Evolutionary conservation across 768 basidiomycete genomes (phyloP).

Genomic region (Gymnopilus dilepis): DNA sequence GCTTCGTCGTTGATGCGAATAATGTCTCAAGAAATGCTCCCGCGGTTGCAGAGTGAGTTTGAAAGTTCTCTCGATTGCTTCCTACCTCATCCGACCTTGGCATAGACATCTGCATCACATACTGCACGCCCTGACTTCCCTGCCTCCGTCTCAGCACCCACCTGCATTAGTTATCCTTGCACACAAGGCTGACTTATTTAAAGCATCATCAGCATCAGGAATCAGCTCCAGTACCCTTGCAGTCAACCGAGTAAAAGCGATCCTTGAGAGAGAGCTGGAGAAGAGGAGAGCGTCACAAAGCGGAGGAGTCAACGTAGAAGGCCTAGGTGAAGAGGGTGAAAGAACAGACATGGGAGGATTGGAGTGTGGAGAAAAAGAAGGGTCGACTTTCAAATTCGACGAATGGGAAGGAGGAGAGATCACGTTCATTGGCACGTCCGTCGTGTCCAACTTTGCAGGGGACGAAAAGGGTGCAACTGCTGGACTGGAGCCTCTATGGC

Average conservation of each 20-base stretch:
- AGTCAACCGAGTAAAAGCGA: constrained; percentile 70
- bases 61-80: neutral
- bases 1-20: constrained; percentile 82
- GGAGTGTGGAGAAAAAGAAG: constrained; percentile 63
- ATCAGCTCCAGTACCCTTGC: constrained; percentile 51
- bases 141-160: constrained; percentile 69
- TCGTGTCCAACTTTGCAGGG: constrained; percentile 31
- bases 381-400: constrained; percentile 68
- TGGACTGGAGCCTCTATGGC: constrained; percentile 48
- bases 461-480: constrained; percentile 39
- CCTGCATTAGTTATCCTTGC: constrained; percentile 73
- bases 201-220: constrained; percentile 44
- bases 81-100: constrained; percentile 3
- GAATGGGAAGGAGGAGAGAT: constrained; percentile 90
- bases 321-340: constrained; percentile 73
- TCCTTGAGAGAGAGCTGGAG: constrained; percentile 86
- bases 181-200: constrained; percentile 79
- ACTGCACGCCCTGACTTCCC: constrained; percentile 69
- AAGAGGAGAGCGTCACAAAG: constrained; percentile 70
- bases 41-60: constrained; percentile 76
- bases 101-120: constrained; percentile 75
- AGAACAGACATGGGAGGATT: constrained; percentile 73
- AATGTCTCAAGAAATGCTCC: constrained; percentile 78
- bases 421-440: constrained; percentile 65
- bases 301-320: constrained; percentile 73